Percentiles rank a stretch among this genome's conserved stretches.
These are phyloP conservation scores for Pseudogymnoascus destructans DNA, from an alignment of 2,329 filamentous ascomycete genomes.

Conservation along the genomic window DNA sequence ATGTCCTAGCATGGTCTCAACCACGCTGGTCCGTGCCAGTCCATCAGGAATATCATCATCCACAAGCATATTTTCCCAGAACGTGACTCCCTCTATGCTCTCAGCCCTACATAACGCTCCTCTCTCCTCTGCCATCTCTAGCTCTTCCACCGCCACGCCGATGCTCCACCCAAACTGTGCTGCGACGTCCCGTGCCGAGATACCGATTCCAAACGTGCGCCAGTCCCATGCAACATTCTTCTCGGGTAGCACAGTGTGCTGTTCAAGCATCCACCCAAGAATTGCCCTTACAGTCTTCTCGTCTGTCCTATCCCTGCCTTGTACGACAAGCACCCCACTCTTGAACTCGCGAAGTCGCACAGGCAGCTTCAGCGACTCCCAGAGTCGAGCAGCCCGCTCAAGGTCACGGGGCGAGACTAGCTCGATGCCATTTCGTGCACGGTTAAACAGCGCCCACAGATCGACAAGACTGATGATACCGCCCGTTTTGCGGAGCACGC, in stretches of 20 bases:
- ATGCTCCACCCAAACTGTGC: constrained; percentile 94
- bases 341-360: constrained; percentile 80
- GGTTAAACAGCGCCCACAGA: constrained; percentile 89
- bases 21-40: not conserved
- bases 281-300: constrained; percentile 74
- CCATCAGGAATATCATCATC: not conserved
- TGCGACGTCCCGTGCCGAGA: constrained; percentile 81
- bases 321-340: constrained; percentile 87
- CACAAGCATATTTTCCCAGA: constrained; percentile 66
- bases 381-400: constrained; percentile 74
- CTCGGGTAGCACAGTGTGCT: constrained; percentile 53
- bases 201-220: constrained; percentile 64
- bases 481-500: constrained; percentile 64
- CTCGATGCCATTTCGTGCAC: constrained; percentile 83
- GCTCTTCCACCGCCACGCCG: constrained; percentile 84
- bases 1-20: not conserved
- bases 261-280: constrained; percentile 61
- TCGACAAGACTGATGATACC: constrained; percentile 85
- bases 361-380: constrained; percentile 77
- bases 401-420: constrained; percentile 87
- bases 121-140: constrained; percentile 92
- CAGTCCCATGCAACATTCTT: constrained; percentile 62
- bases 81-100: constrained; percentile 77
- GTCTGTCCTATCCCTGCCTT: constrained; percentile 76
- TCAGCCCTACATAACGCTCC: constrained; percentile 84